These are phyloP conservation scores for Trichophyton simii DNA, from an alignment of 2,329 filamentous ascomycete genomes.

Conservation along the genomic window DNA sequence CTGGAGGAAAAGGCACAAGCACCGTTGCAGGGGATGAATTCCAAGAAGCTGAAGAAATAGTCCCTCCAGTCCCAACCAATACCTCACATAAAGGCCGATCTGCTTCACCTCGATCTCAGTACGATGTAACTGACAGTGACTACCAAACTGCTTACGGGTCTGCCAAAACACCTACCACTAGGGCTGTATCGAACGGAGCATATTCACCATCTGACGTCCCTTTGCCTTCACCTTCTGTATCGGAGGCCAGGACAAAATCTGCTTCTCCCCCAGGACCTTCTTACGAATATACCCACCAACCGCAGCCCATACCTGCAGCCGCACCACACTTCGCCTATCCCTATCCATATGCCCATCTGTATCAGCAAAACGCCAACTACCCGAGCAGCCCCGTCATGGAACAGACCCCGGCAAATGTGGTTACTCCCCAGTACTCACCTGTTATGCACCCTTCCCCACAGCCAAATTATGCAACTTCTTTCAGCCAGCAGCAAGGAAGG, in stretches of 20 bases:
- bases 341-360: constrained; percentile 27
- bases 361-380: constrained; percentile 27
- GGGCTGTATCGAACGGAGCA: constrained; percentile 6
- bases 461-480: constrained; percentile 21
- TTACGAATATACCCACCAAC: constrained; percentile 17
- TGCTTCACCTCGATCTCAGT: constrained; percentile 2
- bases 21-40: background rate
- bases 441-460: constrained; percentile 27
- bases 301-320: constrained; percentile 15
- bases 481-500: constrained; percentile 19
- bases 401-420: constrained; percentile 16
- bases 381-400: constrained; percentile 17
- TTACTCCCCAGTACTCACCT: constrained; percentile 11
- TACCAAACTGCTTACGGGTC: constrained; percentile 6
- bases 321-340: constrained; percentile 15
- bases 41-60: background rate
- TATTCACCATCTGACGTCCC: constrained; percentile 5
- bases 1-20: background rate
- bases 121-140: constrained; percentile 9
- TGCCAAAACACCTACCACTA: constrained; percentile 5
- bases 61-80: background rate
- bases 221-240: constrained; percentile 9
- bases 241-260: constrained; percentile 11
- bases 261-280: constrained; percentile 4
- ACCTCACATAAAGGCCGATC: background rate